These are phyloP conservation scores for Vanrija sp. DNA, from an alignment of 1,284 basidiomycete genomes.

Conservation along the genomic window DNA sequence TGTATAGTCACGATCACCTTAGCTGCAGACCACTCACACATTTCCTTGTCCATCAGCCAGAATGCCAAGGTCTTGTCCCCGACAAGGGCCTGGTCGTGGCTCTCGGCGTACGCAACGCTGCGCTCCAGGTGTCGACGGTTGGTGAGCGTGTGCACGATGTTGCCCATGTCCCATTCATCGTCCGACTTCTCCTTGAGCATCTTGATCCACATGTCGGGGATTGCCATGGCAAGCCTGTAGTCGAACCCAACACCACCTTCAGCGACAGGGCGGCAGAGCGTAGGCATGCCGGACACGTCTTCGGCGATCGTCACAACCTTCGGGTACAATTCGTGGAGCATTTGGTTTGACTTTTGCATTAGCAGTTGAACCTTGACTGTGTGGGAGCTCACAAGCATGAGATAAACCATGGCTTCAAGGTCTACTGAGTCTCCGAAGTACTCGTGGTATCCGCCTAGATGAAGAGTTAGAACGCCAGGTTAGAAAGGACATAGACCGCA, in stretches of 20 bases:
- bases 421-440: constrained; percentile 88
- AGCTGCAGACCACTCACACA: constrained; percentile 64
- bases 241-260: constrained; percentile 95
- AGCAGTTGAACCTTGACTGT: background rate
- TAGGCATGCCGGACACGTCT: constrained; percentile 95
- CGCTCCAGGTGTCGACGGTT: constrained; percentile 87
- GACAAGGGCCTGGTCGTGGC: constrained; percentile 95
- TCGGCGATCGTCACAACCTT: constrained; percentile 86
- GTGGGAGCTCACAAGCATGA: constrained; percentile 77
- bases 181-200: constrained; percentile 88
- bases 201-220: constrained; percentile 99
- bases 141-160: constrained; percentile 83
- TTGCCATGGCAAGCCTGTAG: constrained; percentile 94
- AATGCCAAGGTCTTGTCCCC: constrained; percentile 98
- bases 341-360: constrained; percentile 75
- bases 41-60: constrained; percentile 99
- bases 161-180: constrained; percentile 81
- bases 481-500: background rate
- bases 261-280: constrained; percentile 73
- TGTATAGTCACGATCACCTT: background rate
- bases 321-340: constrained; percentile 78
- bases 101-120: constrained; percentile 92
- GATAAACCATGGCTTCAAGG: constrained; percentile 83
- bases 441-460: constrained; percentile 80
- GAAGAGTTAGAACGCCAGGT: background rate